Evolutionary conservation across 331 rosid genomes (phyloP), one percentile per base, ranked within the genome.

Genomic region (Malus hybrid): DNA sequence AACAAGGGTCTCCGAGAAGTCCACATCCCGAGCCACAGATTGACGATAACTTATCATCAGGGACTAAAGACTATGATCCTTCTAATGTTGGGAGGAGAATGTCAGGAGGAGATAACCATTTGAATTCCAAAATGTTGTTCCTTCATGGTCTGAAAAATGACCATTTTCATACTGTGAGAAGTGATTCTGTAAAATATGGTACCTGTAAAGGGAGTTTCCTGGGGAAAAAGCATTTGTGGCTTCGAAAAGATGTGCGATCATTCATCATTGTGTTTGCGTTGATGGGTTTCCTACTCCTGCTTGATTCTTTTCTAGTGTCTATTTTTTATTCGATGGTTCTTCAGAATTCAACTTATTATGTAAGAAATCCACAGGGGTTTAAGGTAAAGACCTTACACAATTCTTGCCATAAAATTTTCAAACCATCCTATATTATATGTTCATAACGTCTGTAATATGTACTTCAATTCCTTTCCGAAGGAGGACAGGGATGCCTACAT

Each of bases 261-360:
- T 80, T 92, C 77, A 81, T 69, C 76, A 68, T 87, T 75, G 80
- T 89, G 85, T 76, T 90, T 76, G 86, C 79, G 31, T 84, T 92
- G 78, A 84, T 94, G 86, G 84, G 79, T 71, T 86, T 87, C 67
- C 82, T 94, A 74, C 85, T 90, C 80, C 80, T 90, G 74, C 86
- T 94, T 78, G 99, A 90, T 85, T 90, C 93, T 75, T 79, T 90
- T 18, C 57, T 89, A 84, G 85, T 94, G 16, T 88, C 90, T 4
- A 48, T 86, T 82, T 90, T 86, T 66, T 87, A 92, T 88, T 80
- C 80, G 20, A 65, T 79, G 70, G 78, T 72, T 74, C 75, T 66
- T 81, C 90, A 83, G 84, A 85, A 80, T 76, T 50, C 79, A 48
- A 12, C 83, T 74, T 55, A n/a, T 73, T 65, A 27, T 61, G 24